A percentile compares a stretch with the other conserved stretches of the same genome.
These are phyloP conservation scores for Globisporangium cylindrosporum DNA, from an alignment of 352 stramenopile species.

Conservation along the genomic window DNA sequence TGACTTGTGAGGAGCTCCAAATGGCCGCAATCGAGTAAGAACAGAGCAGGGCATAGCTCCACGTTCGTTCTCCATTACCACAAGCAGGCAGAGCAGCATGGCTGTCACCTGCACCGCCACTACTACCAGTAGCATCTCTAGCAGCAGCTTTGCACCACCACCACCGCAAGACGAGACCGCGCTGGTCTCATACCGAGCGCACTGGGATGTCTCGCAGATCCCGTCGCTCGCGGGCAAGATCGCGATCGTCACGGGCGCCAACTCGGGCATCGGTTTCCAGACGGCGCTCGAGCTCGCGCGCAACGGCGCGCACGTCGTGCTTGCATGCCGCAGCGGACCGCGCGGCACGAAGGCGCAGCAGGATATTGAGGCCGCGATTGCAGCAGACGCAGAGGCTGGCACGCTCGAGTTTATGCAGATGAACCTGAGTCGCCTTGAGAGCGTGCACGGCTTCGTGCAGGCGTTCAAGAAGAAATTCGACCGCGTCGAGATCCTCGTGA, in stretches of 20 bases:
- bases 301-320: slow-evolving; percentile 66
- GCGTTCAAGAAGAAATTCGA: slow-evolving; percentile 36
- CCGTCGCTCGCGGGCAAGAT: slow-evolving; percentile 50
- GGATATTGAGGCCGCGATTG: slow-evolving; percentile 25
- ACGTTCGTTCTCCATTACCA: not conserved
- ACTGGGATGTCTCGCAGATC: slow-evolving; percentile 25
- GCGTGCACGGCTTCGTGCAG: slow-evolving; percentile 30
- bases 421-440: slow-evolving; percentile 41
- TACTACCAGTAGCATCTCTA: not conserved
- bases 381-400: not conserved
- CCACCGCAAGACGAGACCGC: not conserved
- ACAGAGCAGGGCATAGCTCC: too few species aligned
- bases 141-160: not conserved
- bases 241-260: slow-evolving; percentile 68
- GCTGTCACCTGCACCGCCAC: too few species aligned
- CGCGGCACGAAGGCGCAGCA: slow-evolving; percentile 26
- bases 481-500: slow-evolving; percentile 50
- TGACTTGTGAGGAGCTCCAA: too few species aligned
- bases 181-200: slow-evolving; percentile 1
- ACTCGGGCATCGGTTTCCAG: slow-evolving; percentile 39
- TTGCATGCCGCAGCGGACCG: slow-evolving; percentile 68
- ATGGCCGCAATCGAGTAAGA: too few species aligned
- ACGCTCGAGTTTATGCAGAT: slow-evolving; percentile 39
- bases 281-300: slow-evolving; percentile 56
- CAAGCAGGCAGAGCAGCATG: not conserved